Conservation (phyloP, 2,329 filamentous ascomycete species). For the Fusarium phyllophilum region DNA sequence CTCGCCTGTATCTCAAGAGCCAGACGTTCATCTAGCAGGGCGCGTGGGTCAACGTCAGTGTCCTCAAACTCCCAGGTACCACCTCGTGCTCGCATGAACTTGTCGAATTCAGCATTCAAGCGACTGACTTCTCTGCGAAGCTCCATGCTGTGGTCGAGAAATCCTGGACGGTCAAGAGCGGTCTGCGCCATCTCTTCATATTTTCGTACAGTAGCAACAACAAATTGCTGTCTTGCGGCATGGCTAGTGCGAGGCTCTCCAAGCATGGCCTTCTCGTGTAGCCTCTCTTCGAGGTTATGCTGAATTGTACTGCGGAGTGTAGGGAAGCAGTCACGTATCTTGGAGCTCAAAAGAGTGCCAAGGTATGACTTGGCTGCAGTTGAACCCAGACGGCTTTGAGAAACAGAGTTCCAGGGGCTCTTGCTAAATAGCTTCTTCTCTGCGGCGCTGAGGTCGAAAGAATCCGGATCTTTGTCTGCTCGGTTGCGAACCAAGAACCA, state of each 20-base stretch:
- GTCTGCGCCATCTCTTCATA: slow-evolving; percentile 36
- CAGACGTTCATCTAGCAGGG: not conserved
- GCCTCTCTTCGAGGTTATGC: slow-evolving; percentile 27
- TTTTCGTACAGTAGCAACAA: slow-evolving; percentile 34
- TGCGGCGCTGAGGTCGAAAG: slow-evolving; percentile 40
- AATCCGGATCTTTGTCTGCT: slow-evolving; percentile 38
- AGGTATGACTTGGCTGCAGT: slow-evolving; percentile 45
- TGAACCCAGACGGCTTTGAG: slow-evolving; percentile 42
- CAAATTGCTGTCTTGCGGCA: slow-evolving; percentile 40
- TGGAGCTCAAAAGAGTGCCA: slow-evolving; percentile 46
- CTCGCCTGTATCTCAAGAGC: not conserved
- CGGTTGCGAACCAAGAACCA: slow-evolving; percentile 53
- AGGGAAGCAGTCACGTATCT: slow-evolving; percentile 50
- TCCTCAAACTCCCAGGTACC: slow-evolving; percentile 44
- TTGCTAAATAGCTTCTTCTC: slow-evolving; percentile 45
- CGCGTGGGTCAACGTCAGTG: slow-evolving; percentile 23
- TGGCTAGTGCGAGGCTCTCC: slow-evolving; percentile 43
- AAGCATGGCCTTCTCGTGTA: slow-evolving; percentile 23
- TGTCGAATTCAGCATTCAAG: slow-evolving; percentile 41
- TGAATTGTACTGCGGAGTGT: slow-evolving; percentile 40
- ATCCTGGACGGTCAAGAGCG: slow-evolving; percentile 42
- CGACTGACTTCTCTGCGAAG: slow-evolving; percentile 39
- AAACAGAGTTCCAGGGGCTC: slow-evolving; percentile 44
- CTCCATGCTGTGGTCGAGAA: slow-evolving; percentile 32
- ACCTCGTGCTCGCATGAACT: slow-evolving; percentile 42